Evolutionary conservation across 1,284 basidiomycete species (phyloP), one percentile per base, ranked within the genome.

Genomic region (Ganoderma multipileum): DNA sequence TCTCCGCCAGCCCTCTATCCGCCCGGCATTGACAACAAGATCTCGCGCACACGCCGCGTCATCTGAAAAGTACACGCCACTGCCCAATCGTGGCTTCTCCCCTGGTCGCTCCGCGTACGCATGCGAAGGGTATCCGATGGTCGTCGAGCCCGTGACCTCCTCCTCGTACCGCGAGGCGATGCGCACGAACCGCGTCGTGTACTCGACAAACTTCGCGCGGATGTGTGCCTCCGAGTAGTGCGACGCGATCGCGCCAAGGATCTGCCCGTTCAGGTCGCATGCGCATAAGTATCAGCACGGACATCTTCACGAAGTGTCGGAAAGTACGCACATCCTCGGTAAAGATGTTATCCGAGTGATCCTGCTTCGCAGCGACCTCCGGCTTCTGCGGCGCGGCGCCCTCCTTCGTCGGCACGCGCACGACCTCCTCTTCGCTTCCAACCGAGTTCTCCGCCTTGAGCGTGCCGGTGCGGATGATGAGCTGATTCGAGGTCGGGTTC

Each of bases 101-200:
- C 78, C 80, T 11, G 78, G 74, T 4, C 81, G 81, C 64, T 86
- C 83, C 16, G 73, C 71, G 72, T 85, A 90, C 38, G 83, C 64
- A 61, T 80, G 39, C 69, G 81, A 85, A 42, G 86, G 87, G 75
- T 84, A 91, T 0, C 91, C 91, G 65, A 95, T 87, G 30, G 83
- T 83, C 1, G 93, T 93, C 12, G 76, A 69, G 6, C 92, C 91
- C 26, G 84, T 83, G 14, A 86, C 83, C 39, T 93, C 86, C 78
- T 94, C 93, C 75, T 96, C 95, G 75, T 94, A 94, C 67, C 91
- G 85, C 11, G 93, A 88, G 0, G 93, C 91, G 44, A 95, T 82
- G 41, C 91, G 85, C 38, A 94, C 86, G 77, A 97, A 96, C 6
- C 92, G 87, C 59, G 80, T 77, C 3, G 91, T 86, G 75, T 94